Evolutionary conservation across 768 basidiomycete genomes (phyloP).

Genomic region (Chalciporus pseudorubinellus): DNA sequence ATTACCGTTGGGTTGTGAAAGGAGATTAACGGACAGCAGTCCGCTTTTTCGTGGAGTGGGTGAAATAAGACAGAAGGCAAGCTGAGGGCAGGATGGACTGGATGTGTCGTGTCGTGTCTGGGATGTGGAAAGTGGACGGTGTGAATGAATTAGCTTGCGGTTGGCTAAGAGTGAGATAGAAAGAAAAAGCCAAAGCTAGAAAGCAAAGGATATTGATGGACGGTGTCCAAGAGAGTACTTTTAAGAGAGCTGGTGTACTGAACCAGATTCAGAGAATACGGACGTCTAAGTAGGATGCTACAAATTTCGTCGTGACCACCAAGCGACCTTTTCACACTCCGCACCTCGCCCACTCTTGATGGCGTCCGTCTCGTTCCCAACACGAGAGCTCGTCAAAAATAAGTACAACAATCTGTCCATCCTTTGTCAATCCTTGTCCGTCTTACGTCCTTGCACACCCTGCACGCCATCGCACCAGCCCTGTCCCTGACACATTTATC

Average conservation of each 20-base stretch:
- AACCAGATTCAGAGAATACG: slow-evolving; percentile 37
- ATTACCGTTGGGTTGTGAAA: slow-evolving; percentile 54
- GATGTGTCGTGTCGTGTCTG: slow-evolving; percentile 33
- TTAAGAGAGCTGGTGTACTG: slow-evolving; percentile 32
- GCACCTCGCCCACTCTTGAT: slow-evolving; percentile 14
- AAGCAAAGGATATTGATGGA: slow-evolving; percentile 34
- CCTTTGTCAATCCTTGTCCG: not conserved
- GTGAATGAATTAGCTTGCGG: slow-evolving; percentile 32
- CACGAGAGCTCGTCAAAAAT: no score
- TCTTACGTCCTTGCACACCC: not conserved
- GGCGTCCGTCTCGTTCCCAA: slow-evolving; percentile 20
- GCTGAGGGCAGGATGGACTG: slow-evolving; percentile 16
- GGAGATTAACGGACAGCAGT: slow-evolving; percentile 34
- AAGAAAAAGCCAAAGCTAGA: slow-evolving; percentile 14
- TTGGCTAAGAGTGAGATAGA: slow-evolving; percentile 27
- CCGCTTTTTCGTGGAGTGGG: slow-evolving; percentile 32
- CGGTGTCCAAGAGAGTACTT: slow-evolving; percentile 32
- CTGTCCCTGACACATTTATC: no score
- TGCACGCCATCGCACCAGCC: no score
- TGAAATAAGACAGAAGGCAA: slow-evolving; percentile 24
- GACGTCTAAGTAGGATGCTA: slow-evolving; percentile 39
- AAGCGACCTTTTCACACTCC: slow-evolving; percentile 35
- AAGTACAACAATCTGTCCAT: not conserved
- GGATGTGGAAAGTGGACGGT: slow-evolving; percentile 24
- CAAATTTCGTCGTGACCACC: slow-evolving; percentile 27